Evolutionary conservation across 2,329 filamentous ascomycete genomes (phyloP).

Genomic region (Metarhizium robertsii): DNA sequence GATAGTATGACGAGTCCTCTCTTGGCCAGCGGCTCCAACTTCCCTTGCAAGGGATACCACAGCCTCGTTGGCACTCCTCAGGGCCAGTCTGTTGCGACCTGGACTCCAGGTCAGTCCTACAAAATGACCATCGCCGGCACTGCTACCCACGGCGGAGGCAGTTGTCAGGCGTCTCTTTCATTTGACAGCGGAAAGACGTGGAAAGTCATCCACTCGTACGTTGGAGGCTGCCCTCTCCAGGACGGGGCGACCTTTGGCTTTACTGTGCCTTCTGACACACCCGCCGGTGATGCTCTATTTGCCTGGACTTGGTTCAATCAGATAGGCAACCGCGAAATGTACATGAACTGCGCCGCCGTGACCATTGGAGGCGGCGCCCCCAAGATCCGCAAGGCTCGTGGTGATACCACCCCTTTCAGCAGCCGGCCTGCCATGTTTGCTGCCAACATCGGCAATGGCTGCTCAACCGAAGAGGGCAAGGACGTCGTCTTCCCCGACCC

Average conservation of each 20-base stretch:
- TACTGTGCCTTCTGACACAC: conserved; percentile 53
- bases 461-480: conserved; percentile 44
- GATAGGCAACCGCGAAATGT: conserved; percentile 72
- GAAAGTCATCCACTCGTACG: conserved; percentile 53
- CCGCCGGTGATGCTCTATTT: conserved; percentile 52
- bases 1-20: conserved; percentile 67
- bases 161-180: conserved; percentile 66
- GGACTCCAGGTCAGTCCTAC: conserved; percentile 51
- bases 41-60: conserved; percentile 64
- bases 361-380: conserved; percentile 39
- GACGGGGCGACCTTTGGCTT: conserved; percentile 50
- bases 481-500: conserved; percentile 59
- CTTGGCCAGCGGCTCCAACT: conserved; percentile 49
- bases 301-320: conserved; percentile 74
- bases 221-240: conserved; percentile 41
- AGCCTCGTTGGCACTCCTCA: conserved; percentile 35
- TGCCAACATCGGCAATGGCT: conserved; percentile 56
- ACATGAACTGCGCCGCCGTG: conserved; percentile 75
- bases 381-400: conserved; percentile 21
- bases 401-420: conserved; percentile 31
- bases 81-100: conserved; percentile 49
- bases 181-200: conserved; percentile 64
- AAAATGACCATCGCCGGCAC: conserved; percentile 55
- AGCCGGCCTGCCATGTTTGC: conserved; percentile 59
- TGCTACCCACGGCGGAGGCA: conserved; percentile 59